Evolutionary conservation across 2,329 filamentous ascomycete genomes (phyloP).

Genomic region (Magnaporthiopsis poae): DNA sequence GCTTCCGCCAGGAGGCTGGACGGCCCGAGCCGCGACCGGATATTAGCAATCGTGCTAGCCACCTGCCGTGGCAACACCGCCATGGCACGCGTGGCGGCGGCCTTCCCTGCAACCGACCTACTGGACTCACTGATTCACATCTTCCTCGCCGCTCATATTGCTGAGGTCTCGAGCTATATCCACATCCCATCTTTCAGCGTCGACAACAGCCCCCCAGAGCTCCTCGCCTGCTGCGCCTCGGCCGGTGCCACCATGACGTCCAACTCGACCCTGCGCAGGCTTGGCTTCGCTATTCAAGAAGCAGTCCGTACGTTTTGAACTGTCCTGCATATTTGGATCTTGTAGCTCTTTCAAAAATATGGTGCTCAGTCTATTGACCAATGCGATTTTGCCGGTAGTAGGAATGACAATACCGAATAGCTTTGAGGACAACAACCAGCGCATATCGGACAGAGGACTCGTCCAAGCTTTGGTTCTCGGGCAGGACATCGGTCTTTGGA

Average conservation of each 20-base stretch:
- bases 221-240: slow-evolving; percentile 49
- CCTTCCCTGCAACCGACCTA: slow-evolving; percentile 51
- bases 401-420: slow-evolving; percentile 21
- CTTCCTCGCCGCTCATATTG: slow-evolving; percentile 46
- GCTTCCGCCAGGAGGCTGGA: slow-evolving; percentile 30
- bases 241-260: slow-evolving; percentile 52
- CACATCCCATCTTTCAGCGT: slow-evolving; percentile 51
- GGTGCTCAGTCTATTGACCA: not conserved
- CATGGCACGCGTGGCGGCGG: slow-evolving; percentile 44
- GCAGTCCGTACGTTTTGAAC: slow-evolving; percentile 33
- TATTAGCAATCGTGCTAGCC: slow-evolving; percentile 54
- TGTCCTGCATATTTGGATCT: not conserved
- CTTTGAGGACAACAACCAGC: slow-evolving; percentile 41
- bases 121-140: slow-evolving; percentile 53
- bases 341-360: not conserved
- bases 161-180: slow-evolving; percentile 50
- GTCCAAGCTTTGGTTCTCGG: slow-evolving; percentile 39
- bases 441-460: slow-evolving; percentile 36
- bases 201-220: slow-evolving; percentile 46
- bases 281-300: slow-evolving; percentile 48
- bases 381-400: slow-evolving; percentile 8
- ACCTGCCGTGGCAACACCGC: slow-evolving; percentile 42
- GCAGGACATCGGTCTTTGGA: slow-evolving; percentile 44
- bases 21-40: slow-evolving; percentile 44
- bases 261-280: slow-evolving; percentile 47